Conservation (phyloP, 2,329 filamentous ascomycete species). For the Incumbomyces lentus region DNA sequence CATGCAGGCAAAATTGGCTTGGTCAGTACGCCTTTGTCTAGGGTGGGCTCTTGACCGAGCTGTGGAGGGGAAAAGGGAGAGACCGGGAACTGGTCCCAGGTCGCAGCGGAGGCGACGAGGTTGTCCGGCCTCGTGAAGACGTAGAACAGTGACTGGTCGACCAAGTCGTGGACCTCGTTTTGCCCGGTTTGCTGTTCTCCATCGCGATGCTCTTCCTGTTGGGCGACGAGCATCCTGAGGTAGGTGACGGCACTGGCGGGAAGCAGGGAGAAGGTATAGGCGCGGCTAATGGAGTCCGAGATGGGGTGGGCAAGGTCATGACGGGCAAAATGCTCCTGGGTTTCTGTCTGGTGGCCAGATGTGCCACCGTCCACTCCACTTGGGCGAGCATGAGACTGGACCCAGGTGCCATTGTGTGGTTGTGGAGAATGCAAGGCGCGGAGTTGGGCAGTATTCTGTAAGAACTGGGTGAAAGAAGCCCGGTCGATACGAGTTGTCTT, state of each 20-base stretch:
- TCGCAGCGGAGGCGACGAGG: neutral
- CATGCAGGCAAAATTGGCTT: too few relatives aligned
- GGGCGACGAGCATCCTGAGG: constrained; percentile 7
- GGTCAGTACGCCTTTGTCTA: too few relatives aligned
- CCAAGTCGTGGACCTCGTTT: neutral
- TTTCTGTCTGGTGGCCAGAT: too few relatives aligned
- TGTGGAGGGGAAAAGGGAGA: too few relatives aligned
- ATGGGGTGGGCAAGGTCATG: too few relatives aligned
- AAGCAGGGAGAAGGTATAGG: neutral
- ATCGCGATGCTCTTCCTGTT: neutral
- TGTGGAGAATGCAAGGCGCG: neutral
- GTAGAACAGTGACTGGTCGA: constrained; percentile 3
- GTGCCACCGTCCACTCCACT: too few relatives aligned
- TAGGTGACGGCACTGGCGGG: constrained; percentile 1
- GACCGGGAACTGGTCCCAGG: neutral
- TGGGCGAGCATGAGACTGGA: too few relatives aligned
- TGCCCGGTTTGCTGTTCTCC: neutral
- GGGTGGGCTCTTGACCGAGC: too few relatives aligned
- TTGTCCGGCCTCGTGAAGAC: neutral
- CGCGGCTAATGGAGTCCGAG: neutral
- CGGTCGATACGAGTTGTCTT: constrained; percentile 31
- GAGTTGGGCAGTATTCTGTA: constrained; percentile 29
- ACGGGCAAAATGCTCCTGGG: too few relatives aligned
- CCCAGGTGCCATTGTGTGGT: too few relatives aligned
- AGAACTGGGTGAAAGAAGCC: constrained; percentile 52